Evolutionary conservation across 768 basidiomycete genomes (phyloP), one percentile per base, ranked within the genome.

Genomic region (Termitomyces sp.): DNA sequence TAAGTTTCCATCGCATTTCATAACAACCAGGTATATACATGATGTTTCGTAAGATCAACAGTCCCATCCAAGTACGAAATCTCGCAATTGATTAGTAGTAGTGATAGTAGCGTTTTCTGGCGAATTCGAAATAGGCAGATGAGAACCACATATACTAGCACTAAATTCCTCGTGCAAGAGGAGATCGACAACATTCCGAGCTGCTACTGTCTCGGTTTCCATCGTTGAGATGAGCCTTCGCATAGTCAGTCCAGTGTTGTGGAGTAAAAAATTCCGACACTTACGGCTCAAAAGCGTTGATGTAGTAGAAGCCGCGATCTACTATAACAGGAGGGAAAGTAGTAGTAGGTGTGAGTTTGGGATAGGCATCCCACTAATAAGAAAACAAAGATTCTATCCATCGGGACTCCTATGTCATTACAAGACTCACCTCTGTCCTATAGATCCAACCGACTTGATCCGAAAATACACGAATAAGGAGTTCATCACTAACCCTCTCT

Each of bases 231-330:
- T 89, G 65, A 93, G 83, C 34, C 90, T 91, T 60, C 11, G 61
- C 46, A 60, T 30, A 16, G 22, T 58, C 34, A 62, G 20, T 41
- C 47, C 22, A 44, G 18, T n/a, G n/a, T n/a, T 42, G 9, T 20
- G 41, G 11, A 42, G n/a, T 20, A n/a, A 20, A 41, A 11, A 42
- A 54, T 55, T 51, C 55, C 27, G 55, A 13, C 16, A 82, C 87
- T 67, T 74, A 90, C 84, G 93, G 87, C 75, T 98, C 96, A 62
- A 97, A 90, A 1, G 91, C 85, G 63, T 95, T 96, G 48, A 94
- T 87, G 66, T 98, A 98, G 75, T 92, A 96, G 46, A 97, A 77
- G 4, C 91, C 89, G 56, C 80, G 75, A 58, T 84, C 88, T 6
- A 94, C 82, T 70, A 85, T 86, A 58, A 96, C 78, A 2, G 92